Base-by-base conservation (phyloP, 192 early-diverging fungal species). In the Chytriomyces confervae region DNA sequence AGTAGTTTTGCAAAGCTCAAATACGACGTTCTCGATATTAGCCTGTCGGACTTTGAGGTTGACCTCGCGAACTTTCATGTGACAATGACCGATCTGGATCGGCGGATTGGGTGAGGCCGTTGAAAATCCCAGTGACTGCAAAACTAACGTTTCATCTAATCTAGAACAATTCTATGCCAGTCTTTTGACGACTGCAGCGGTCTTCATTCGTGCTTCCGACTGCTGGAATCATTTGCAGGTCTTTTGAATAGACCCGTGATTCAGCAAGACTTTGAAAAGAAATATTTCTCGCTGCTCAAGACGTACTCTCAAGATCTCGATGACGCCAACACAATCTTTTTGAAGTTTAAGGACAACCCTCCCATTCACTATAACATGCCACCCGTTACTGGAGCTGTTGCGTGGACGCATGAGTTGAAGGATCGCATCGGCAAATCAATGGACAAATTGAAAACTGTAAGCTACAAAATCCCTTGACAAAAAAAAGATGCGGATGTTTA, bases 361-460 rank as follows among this genome's bases (percentile, higher is more conserved):
- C 89, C 88, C 8, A 90, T 91, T 61, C 90, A 91, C 74, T 89
- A 91, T 80, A 91, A 91, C 77, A 89, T 90, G 89, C 89, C 90
- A 2, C 90, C 90, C 0, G 85, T 91, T 20, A 91, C 90, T 7
- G 90, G 90, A 11, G 86, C 87, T 10, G 85, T 91, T 45, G 83
- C 84, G 7, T 91, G 90, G 90, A 68, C 82, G 9, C 84, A 88
- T 78, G 90, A 91, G 79, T 72, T 91, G 53, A 91, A 89, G 68
- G 87, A 91, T 63, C 63, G 90, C 8, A 89, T 91, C 62, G 79
- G 65, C 44, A 88, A 88, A 62, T 80, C 86, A 5, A 88, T 91
- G 87, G 87, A 91, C 45, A 91, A 90, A 76, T 69, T 91, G 43
- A 88, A 89, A 65, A 86, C 83, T 44, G 87, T 90, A 83, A 72